Percentiles rank a stretch among this genome's conserved stretches.
Conservation (phyloP, 352 stramenopile species). For the Aphanomyces astaci region DNA sequence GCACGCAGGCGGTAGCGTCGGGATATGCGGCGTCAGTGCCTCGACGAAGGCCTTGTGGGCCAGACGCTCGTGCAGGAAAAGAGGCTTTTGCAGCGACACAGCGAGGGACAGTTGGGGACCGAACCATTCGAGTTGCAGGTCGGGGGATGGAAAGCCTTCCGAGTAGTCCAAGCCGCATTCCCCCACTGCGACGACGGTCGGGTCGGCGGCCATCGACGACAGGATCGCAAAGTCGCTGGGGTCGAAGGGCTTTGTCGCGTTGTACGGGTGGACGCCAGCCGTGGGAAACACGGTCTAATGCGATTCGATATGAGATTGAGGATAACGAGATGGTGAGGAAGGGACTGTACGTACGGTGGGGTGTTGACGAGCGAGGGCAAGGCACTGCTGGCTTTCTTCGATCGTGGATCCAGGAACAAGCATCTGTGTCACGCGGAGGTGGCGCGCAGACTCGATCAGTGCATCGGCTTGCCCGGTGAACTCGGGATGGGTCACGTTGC, state of each 20-base stretch:
- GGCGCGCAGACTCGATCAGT: constrained; percentile 35
- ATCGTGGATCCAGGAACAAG: constrained; percentile 66
- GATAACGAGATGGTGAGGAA: not conserved
- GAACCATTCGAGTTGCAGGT: constrained; percentile 62
- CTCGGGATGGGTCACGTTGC: constrained; percentile 71
- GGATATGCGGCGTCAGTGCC: constrained; percentile 49
- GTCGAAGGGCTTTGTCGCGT: constrained; percentile 38
- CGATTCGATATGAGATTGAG: too few species aligned
- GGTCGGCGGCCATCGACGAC: constrained; percentile 28
- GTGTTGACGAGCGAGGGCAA: constrained; percentile 45
- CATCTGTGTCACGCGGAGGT: constrained; percentile 53
- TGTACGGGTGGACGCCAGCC: constrained; percentile 70
- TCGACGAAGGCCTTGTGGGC: constrained; percentile 68
- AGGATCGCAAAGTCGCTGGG: constrained; percentile 33
- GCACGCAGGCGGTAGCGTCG: constrained; percentile 45
- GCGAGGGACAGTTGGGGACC: constrained; percentile 50
- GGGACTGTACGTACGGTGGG: constrained; percentile 27
- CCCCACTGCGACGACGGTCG: constrained; percentile 44
- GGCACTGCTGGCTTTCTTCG: constrained; percentile 47
- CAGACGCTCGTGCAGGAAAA: constrained; percentile 78
- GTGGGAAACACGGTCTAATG: constrained; percentile 57
- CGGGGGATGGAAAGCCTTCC: constrained; percentile 38
- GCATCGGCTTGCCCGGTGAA: constrained; percentile 33
- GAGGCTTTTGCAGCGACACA: constrained; percentile 51
- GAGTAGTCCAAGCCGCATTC: constrained; percentile 81